These are phyloP conservation scores for Aspergillus pseudoglaucus DNA, from an alignment of 2,329 filamentous ascomycete species.

Conservation along the genomic window DNA sequence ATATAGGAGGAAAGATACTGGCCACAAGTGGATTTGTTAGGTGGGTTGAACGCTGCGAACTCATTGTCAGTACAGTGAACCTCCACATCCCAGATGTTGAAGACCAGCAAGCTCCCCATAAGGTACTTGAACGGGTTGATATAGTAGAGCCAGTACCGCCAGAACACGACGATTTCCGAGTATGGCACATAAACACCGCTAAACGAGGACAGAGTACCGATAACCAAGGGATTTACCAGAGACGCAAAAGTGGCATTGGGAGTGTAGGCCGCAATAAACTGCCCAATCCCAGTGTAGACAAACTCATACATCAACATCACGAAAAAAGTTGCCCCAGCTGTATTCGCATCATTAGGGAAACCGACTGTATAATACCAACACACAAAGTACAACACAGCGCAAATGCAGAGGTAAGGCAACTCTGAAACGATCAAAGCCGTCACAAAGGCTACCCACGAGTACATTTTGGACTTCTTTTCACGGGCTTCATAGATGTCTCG, in stretches of 20 bases:
- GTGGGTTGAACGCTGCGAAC: slow-evolving; percentile 27
- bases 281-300: slow-evolving; percentile 65
- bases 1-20: slow-evolving; percentile 53
- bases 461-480: slow-evolving; percentile 65
- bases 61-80: slow-evolving; percentile 19
- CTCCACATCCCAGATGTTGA: slow-evolving; percentile 17
- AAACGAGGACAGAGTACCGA: slow-evolving; percentile 36
- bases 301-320: slow-evolving; percentile 69
- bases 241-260: slow-evolving; percentile 61
- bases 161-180: slow-evolving; percentile 23
- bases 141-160: slow-evolving; percentile 28
- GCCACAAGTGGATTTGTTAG: slow-evolving; percentile 46
- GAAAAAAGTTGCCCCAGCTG: slow-evolving; percentile 50
- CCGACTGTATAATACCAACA: slow-evolving; percentile 70
- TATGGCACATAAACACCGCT: slow-evolving; percentile 26
- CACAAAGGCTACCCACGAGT: slow-evolving; percentile 67
- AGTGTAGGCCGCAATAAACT: slow-evolving; percentile 72
- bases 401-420: slow-evolving; percentile 60
- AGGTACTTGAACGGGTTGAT: slow-evolving; percentile 27
- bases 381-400: slow-evolving; percentile 59
- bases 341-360: slow-evolving; percentile 27
- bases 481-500: slow-evolving; percentile 61
- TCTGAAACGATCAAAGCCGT: slow-evolving; percentile 64
- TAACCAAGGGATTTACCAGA: slow-evolving; percentile 68
- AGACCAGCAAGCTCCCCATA: slow-evolving; percentile 23